Percentiles rank a stretch among this genome's conserved stretches.
phyloP scores from a whole-genome alignment of 257 asterid species.

The Rehmannia glutinosa region DNA sequence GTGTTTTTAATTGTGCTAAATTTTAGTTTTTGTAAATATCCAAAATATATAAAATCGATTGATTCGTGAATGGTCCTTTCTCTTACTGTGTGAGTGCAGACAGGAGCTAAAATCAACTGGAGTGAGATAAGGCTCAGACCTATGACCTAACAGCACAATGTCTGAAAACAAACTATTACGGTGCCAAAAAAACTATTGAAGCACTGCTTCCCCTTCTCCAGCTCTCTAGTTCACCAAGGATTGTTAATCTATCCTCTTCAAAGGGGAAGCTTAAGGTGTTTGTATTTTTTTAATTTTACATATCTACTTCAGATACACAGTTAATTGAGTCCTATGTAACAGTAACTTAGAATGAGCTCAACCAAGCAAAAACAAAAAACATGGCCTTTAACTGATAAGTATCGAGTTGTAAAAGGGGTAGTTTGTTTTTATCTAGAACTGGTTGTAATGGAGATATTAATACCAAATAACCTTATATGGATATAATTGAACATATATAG shows the following conservation, averaged over 20 bases:
- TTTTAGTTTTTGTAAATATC: neutral
- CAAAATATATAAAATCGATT: neutral
- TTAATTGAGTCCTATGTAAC: too few species aligned
- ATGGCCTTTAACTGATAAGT: too few species aligned
- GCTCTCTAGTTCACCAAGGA: conserved; percentile 52
- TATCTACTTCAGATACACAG: too few species aligned
- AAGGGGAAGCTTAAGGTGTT: conserved; percentile 45
- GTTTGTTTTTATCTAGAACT: too few species aligned
- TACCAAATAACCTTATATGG: too few species aligned
- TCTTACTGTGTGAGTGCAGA: conserved; percentile 13
- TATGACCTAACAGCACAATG: conserved; percentile 36
- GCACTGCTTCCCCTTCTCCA: conserved; percentile 57
- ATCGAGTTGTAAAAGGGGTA: too few species aligned
- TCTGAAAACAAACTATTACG: conserved; percentile 49
- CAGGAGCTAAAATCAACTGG: conserved; percentile 22
- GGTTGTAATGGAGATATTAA: too few species aligned
- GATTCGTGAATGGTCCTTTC: neutral
- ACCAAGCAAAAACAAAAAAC: too few species aligned
- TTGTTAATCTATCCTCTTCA: conserved; percentile 44
- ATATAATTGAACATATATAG: too few species aligned
- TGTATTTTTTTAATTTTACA: too few species aligned
- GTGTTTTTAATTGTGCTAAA: too few species aligned
- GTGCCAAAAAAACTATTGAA: conserved; percentile 43
- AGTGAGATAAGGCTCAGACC: conserved; percentile 17
- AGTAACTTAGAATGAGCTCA: too few species aligned